Percentiles rank a stretch among this genome's conserved stretches.
Evolutionary conservation across 164 flowering plant species (phyloP).

Genomic region (Santalum album): DNA sequence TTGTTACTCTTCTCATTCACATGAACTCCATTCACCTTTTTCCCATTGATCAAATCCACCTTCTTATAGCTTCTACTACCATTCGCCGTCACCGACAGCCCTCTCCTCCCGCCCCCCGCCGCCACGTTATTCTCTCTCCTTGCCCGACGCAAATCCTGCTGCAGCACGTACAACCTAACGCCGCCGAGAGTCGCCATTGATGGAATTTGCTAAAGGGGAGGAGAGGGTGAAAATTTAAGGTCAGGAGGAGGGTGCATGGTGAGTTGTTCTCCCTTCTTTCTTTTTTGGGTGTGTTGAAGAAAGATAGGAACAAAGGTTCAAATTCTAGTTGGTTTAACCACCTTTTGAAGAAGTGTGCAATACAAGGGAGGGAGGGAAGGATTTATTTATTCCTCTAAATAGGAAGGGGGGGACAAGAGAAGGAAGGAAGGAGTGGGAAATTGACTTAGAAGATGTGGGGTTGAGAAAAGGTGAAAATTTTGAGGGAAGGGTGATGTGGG

Average conservation of each 20-base stretch:
- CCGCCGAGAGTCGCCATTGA: constrained; percentile 12
- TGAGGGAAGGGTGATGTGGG: too few relatives aligned
- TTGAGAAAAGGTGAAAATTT: too few relatives aligned
- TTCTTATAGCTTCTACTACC: constrained; percentile 6
- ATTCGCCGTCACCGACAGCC: constrained; percentile 18
- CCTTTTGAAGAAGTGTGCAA: constrained; percentile 1
- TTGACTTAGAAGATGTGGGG: too few relatives aligned
- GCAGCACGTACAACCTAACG: neutral
- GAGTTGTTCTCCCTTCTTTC: neutral
- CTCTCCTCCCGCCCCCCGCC: neutral
- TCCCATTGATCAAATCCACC: constrained; percentile 39
- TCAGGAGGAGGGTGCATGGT: neutral
- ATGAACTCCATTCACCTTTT: constrained; percentile 38
- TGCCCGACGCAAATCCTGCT: constrained; percentile 3
- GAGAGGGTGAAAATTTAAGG: neutral
- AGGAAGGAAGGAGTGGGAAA: neutral
- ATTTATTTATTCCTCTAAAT: too few relatives aligned
- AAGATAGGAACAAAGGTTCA: neutral
- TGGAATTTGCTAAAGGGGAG: constrained; percentile 2
- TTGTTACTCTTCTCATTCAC: constrained; percentile 8
- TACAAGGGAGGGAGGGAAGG: too few relatives aligned
- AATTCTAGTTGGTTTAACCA: constrained; percentile 14
- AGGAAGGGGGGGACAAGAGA: neutral
- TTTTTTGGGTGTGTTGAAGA: neutral
- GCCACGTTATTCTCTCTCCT: constrained; percentile 3